Percentiles rank a stretch among this genome's conserved stretches.
Evolutionary conservation across 257 asterid species (phyloP).

Genomic region (Salvia rosmarinus): DNA sequence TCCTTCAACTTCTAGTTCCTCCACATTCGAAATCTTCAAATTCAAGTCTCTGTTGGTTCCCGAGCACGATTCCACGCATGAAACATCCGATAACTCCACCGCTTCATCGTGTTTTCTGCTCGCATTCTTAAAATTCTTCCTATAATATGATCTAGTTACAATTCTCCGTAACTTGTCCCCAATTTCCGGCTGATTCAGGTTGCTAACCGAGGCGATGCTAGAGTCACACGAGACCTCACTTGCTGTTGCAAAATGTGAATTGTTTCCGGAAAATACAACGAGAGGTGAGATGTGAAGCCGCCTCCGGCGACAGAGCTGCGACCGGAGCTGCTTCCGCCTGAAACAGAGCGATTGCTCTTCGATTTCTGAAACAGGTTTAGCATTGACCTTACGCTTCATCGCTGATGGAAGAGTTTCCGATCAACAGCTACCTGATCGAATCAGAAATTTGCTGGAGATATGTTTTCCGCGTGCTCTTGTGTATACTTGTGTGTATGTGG

Average conservation of each 20-base stretch:
- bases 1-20: constrained; percentile 37
- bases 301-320: constrained; percentile 62
- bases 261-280: constrained; percentile 26
- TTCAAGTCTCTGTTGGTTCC: constrained; percentile 48
- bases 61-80: constrained; percentile 87
- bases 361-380: constrained; percentile 29
- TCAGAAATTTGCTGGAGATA: constrained; percentile 30
- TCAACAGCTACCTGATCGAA: constrained; percentile 21
- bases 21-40: constrained; percentile 42
- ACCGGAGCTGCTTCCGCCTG: constrained; percentile 70
- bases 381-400: constrained; percentile 57
- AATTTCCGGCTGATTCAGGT: constrained; percentile 39
- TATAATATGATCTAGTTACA: constrained; percentile 44
- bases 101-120: constrained; percentile 33
- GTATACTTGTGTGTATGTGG: constrained; percentile 34
- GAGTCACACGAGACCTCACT: constrained; percentile 60
- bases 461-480: constrained; percentile 33
- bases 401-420: constrained; percentile 19
- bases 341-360: constrained; percentile 38
- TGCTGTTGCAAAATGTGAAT: constrained; percentile 32
- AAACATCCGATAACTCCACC: constrained; percentile 64
- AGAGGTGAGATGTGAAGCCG: constrained; percentile 61
- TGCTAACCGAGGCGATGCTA: constrained; percentile 50
- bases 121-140: constrained; percentile 36
- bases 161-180: constrained; percentile 42